Evolutionary conservation across 2,329 filamentous ascomycete genomes (phyloP), one percentile per base, ranked within the genome.

Genomic region (Fusarium haematococcum): DNA sequence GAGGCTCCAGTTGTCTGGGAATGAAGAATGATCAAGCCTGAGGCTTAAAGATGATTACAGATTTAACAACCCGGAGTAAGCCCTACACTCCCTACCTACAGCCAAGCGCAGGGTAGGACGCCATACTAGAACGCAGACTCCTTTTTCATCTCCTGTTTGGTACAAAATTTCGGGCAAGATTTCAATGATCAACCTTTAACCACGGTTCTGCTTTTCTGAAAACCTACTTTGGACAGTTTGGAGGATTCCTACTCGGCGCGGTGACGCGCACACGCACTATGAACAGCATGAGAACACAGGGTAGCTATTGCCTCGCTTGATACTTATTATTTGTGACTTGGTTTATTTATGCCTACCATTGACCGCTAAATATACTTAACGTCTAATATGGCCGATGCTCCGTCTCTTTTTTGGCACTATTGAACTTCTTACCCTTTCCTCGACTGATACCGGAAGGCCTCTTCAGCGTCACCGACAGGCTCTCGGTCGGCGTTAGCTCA

Each of bases 1-100:
- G 3, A 8, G 18, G 2, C 18, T 13, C 2, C 10, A 30, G 6
- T 1, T 27, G 1, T 7, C 18, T 4, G n/a, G 18, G 2, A 10
- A 30, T 52, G 25, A 1, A 9, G 2, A 4, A 30, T 32, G 25
- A 5, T 6, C 3, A 52, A 52, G 9, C 13, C 1, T 2, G 48
- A 52, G 25, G 10, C 9, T 6, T 30, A 1, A n/a, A 52, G 2
- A 50, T 30, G 48, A 32, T 30, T 30, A 20, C 20, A 20, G 48
- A 7, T 11, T 11, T n/a, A 13, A 18, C 23, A 23, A 7, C 14
- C 3, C 7, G 6, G 14, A 6, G 23, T 45, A 7, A 45, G 13
- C 20, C 25, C 9, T 18, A 10, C 8, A 9, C 45, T 30, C 48
- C 48, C 48, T 30, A 3, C 16, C 9, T 27, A 25, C 20, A 16